Evolutionary conservation across 257 asterid genomes (phyloP), one percentile per base, ranked within the genome.

Genomic region (Plantago elongata): DNA sequence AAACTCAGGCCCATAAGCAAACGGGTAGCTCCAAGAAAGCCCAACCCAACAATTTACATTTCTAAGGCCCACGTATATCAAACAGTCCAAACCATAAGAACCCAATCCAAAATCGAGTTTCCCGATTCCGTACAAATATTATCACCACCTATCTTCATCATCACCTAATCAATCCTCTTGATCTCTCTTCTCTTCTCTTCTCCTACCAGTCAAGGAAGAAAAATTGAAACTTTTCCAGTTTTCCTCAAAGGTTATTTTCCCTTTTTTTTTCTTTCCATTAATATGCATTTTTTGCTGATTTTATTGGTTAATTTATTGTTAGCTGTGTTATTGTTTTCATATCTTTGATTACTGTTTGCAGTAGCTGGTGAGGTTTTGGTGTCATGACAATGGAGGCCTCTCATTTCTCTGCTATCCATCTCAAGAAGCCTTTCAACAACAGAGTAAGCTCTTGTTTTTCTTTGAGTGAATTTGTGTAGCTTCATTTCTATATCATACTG

Each of bases 351-450:
- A 18, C 13, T 54, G 42, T 54, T 54, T 54, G 59, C 59, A 54
- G 59, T 15, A 2, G 40, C 40, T 34, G 8, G 54, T 14, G 15
- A 49, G 9, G 13, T 54, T 54, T 54, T 54, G 14, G 29, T 27
- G 43, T 34, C 5, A 34, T 34, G 40, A 34, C 59, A 54, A 54
- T 54, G 59, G 59, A 54, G 42, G 59, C 59, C 34, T 29, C 59
- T 27, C 13, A 5, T 54, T 54, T 54, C 13, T 54, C 59, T 54
- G 59, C 43, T 54, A 18, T 54, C 38, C 16, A 54, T 54, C 59
- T 54, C 1, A 54, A 54, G 59, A 52, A 37, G 15, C 58, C 59
- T 54, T 12, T 54, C 43, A 18, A 18, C 34, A 54, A 22, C 59
- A n/a, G n/a, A 54, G 59, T 54, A 54, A 11, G 3, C 5, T 54